Conservation (phyloP, 2,329 filamentous ascomycete genomes). For the Ciborinia camelliae region DNA sequence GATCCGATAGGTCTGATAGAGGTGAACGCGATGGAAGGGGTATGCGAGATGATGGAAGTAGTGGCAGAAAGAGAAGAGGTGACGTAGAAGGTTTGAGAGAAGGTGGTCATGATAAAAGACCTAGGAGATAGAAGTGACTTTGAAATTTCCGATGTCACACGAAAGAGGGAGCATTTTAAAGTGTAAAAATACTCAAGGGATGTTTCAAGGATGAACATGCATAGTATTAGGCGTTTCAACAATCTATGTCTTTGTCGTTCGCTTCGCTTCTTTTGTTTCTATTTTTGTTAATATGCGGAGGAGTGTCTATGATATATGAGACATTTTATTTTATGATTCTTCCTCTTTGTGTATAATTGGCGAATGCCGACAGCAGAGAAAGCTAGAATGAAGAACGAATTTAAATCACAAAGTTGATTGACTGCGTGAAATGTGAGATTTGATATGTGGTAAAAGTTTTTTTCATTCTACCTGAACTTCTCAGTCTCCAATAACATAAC, state of each 20-base stretch:
- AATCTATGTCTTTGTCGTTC: not conserved
- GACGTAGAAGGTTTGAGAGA: slow-evolving; percentile 33
- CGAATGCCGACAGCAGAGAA: too few relatives aligned
- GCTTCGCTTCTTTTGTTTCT: not conserved
- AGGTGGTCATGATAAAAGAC: slow-evolving; percentile 38
- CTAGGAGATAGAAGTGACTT: slow-evolving; percentile 26
- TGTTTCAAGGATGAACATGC: slow-evolving; percentile 1
- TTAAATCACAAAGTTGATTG: not conserved
- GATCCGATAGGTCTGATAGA: slow-evolving; percentile 22
- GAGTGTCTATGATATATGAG: not conserved
- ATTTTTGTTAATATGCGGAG: not conserved
- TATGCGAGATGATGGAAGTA: slow-evolving; percentile 26
- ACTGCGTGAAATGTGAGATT: not conserved
- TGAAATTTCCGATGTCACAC: not conserved
- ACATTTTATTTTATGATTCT: not conserved
- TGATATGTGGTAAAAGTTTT: not conserved
- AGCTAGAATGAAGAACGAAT: not conserved
- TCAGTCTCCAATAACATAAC: too few relatives aligned
- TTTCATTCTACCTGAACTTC: too few relatives aligned
- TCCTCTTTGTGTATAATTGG: not conserved
- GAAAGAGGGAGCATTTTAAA: slow-evolving; percentile 1
- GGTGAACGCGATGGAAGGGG: slow-evolving; percentile 31
- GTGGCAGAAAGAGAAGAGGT: slow-evolving; percentile 34
- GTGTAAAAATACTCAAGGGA: slow-evolving; percentile 5
- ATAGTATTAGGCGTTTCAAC: slow-evolving; percentile 14